These are phyloP conservation scores for Crithidia thermophila DNA, from an alignment of 208 protist species.

Conservation along the genomic window DNA sequence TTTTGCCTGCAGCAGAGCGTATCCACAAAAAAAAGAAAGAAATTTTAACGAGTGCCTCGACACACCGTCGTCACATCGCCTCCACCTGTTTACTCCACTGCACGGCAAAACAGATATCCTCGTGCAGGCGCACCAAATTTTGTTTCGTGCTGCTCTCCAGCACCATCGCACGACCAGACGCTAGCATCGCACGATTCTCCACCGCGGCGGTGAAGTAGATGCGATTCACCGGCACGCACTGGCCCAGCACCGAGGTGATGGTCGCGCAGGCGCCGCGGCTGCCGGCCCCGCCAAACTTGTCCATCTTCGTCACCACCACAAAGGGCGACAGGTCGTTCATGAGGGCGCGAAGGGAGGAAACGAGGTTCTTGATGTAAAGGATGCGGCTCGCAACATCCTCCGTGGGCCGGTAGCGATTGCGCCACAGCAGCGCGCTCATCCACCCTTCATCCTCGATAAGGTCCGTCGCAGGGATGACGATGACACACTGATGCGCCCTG, in stretches of 20 bases:
- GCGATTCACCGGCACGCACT: slow-evolving; percentile 75
- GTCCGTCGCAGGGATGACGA: slow-evolving; percentile 76
- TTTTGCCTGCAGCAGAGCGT: too few relatives aligned
- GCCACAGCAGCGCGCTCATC: slow-evolving; percentile 53
- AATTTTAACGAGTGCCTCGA: too few relatives aligned
- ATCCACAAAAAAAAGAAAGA: background rate
- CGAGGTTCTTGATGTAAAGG: slow-evolving; percentile 53
- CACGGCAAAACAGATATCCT: slow-evolving; percentile 64
- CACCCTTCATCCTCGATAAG: slow-evolving; percentile 74
- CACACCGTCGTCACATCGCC: slow-evolving; percentile 30
- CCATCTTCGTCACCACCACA: slow-evolving; percentile 84
- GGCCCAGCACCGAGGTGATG: slow-evolving; percentile 45
- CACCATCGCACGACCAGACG: slow-evolving; percentile 25
- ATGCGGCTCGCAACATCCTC: slow-evolving; percentile 51
- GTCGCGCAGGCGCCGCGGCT: slow-evolving; percentile 37
- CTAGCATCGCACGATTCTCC: slow-evolving; percentile 40
- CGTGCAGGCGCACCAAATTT: slow-evolving; percentile 63
- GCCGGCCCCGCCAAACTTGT: slow-evolving; percentile 71
- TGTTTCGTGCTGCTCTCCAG: slow-evolving; percentile 58
- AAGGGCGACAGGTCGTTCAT: slow-evolving; percentile 66
- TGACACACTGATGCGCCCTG: slow-evolving; percentile 68
- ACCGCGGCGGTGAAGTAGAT: slow-evolving; percentile 75
- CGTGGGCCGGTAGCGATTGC: slow-evolving; percentile 45
- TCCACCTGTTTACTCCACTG: slow-evolving; percentile 58
- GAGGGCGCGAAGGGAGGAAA: slow-evolving; percentile 48